Evolutionary conservation across 1,284 basidiomycete genomes (phyloP).

Genomic region (Cystobasidium pallidum): DNA sequence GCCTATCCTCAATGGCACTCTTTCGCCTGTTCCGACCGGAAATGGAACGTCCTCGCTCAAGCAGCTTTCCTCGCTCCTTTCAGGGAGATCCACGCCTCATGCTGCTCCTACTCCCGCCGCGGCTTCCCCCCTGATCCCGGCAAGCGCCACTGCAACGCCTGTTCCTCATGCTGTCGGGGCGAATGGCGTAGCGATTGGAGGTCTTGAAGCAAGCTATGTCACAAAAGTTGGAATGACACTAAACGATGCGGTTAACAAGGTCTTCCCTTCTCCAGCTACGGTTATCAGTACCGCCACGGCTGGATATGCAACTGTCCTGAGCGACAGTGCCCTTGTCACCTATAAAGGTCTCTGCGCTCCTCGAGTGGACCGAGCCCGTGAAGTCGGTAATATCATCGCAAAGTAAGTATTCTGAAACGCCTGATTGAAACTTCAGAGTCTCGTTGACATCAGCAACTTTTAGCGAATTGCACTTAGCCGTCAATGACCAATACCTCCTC

Average conservation of each 20-base stretch:
- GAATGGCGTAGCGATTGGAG: slow-evolving; percentile 17
- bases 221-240: slow-evolving; percentile 50
- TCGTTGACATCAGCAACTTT: too few species aligned
- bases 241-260: slow-evolving; percentile 52
- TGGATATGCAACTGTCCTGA: slow-evolving; percentile 36
- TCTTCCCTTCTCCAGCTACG: slow-evolving; percentile 46
- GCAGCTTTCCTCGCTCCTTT: slow-evolving; percentile 39
- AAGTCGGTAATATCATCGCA: slow-evolving; percentile 49
- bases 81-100: slow-evolving; percentile 28
- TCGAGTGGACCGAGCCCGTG: slow-evolving; percentile 44
- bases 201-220: slow-evolving; percentile 51
- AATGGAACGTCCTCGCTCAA: slow-evolving; percentile 16
- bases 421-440: too few species aligned
- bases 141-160: slow-evolving; percentile 9
- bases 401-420: slow-evolving; percentile 39
- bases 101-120: not conserved
- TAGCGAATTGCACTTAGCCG: slow-evolving; percentile 49
- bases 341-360: slow-evolving; percentile 47
- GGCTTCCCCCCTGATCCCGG: not conserved
- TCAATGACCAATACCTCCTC: slow-evolving; percentile 52
- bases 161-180: not conserved
- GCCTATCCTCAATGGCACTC: slow-evolving; percentile 4
- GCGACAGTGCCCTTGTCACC: slow-evolving; percentile 27
- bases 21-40: slow-evolving; percentile 11
- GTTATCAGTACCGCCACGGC: slow-evolving; percentile 5